Percentiles rank a stretch among this genome's conserved stretches.
Conservation (phyloP, 495 filamentous ascomycete species). For the Glonium stellatum region DNA sequence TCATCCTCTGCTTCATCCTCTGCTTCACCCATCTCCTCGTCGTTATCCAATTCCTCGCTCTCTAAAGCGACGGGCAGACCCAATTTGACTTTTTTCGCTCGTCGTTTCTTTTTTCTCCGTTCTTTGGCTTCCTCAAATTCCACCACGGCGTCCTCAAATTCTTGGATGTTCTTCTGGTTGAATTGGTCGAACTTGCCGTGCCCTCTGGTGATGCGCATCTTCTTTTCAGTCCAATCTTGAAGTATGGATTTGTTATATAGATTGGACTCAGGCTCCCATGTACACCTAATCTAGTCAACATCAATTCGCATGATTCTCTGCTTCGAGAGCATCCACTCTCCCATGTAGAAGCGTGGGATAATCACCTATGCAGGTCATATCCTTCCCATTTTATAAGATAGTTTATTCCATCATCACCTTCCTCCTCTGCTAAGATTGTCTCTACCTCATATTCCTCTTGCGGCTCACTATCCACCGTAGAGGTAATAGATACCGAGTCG, state of each 20-base stretch:
- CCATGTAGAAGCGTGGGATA: not conserved
- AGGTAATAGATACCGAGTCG: conserved; percentile 18
- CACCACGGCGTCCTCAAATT: not conserved
- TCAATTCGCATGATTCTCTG: no score
- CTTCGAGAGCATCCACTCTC: no score
- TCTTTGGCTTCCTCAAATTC: not conserved
- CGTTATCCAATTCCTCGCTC: not conserved
- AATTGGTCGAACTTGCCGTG: not conserved
- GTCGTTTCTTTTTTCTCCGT: conserved; percentile 5
- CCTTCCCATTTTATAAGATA: conserved; percentile 25
- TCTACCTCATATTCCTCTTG: conserved; percentile 12
- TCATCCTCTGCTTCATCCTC: not conserved
- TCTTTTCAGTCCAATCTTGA: not conserved
- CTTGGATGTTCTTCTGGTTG: not conserved
- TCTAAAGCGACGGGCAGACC: not conserved
- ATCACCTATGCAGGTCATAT: conserved; percentile 17
- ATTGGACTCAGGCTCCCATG: conserved; percentile 20
- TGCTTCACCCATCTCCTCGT: not conserved
- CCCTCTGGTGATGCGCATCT: not conserved
- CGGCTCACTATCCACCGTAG: conserved; percentile 1
- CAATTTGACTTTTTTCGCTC: conserved; percentile 13
- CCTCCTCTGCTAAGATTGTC: conserved; percentile 15
- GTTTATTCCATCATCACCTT: conserved; percentile 1
- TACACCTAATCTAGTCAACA: conserved; percentile 8
- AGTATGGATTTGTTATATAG: not conserved